Base-by-base conservation (phyloP, 495 filamentous ascomycete genomes). In the Rhypophila decipiens region DNA sequence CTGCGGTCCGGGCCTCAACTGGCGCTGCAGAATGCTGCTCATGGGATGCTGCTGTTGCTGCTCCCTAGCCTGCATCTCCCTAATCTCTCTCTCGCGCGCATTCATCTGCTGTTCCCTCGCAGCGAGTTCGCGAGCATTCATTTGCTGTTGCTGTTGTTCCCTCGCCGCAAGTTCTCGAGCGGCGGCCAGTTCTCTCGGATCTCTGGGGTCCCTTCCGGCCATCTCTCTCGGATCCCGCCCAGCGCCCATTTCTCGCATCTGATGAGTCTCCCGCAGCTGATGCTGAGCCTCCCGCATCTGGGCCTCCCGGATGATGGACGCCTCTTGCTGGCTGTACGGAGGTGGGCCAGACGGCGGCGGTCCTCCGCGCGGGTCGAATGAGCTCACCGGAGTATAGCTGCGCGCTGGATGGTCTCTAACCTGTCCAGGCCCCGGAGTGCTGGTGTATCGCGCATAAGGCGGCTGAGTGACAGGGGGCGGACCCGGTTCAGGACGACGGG, bases 381-480 rank as follows among this genome's bases (percentile, higher is more conserved):
- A 44, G 9, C 35, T 47, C 1, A 53, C 55, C 1, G 64, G 64
- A 0, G 64, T 66, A 20, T 62, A 67, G 29, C 54, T 66, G 13
- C 64, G 44, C 21, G 39, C 40, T 1, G 52, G 46, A 33, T 58
- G 52, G 8, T 53, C 44, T 15, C 29, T 31, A 39, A 15, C 47
- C 13, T 56, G 58, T 0, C 45, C 50, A 3, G 64, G 60, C 1
- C 58, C 60, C 0, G 61, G 64, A 2, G 59, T 64, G 24, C 45
- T 63, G 11, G 51, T 8, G 22, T 65, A 67, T 8, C 64, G 50
- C 2, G 42, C 36, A 22, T 63, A 65, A 2, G 55, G 57, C 35
- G 39, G 57, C 73, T 79, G 50, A 4, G 51, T 52, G 5, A 47
- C 47, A 23, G n/a, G n/a, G n/a, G n/a, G n/a, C n/a, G n/a, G n/a